phyloP scores from a whole-genome alignment of 768 basidiomycete species.

The Neoboletus brunneissimus region DNA sequence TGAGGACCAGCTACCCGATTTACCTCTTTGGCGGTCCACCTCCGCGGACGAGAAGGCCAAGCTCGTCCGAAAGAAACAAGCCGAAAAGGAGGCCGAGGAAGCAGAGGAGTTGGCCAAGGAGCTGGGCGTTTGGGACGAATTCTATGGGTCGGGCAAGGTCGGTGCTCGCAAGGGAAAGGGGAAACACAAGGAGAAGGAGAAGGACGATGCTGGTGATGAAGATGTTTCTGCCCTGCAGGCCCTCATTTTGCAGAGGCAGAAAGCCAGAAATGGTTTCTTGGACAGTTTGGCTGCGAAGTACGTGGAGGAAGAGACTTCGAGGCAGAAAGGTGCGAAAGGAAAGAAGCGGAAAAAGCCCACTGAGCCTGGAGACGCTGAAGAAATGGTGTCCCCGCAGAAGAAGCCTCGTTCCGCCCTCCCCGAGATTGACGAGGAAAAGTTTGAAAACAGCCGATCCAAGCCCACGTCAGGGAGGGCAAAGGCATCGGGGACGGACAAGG shows the following conservation, averaged over 20 bases:
- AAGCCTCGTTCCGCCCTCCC: constrained; percentile 44
- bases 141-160: constrained; percentile 75
- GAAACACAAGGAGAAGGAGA: constrained; percentile 42
- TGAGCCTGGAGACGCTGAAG: constrained; percentile 35
- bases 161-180: constrained; percentile 55
- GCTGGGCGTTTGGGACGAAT: constrained; percentile 92
- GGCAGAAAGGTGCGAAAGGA: constrained; percentile 43
- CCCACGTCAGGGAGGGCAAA: constrained; percentile 50
- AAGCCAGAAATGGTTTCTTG: constrained; percentile 68
- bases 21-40: constrained; percentile 63
- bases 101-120: constrained; percentile 84
- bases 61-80: constrained; percentile 68
- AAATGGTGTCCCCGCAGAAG: constrained; percentile 47
- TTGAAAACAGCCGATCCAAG: constrained; percentile 56
- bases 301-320: constrained; percentile 32
- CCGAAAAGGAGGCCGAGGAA: constrained; percentile 76
- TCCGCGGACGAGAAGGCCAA: constrained; percentile 79
- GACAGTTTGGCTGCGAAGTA: constrained; percentile 77
- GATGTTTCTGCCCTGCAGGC: constrained; percentile 74
- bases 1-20: constrained; percentile 52
- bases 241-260: constrained; percentile 75
- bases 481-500: constrained; percentile 22
- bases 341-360: constrained; percentile 52
- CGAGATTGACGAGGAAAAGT: constrained; percentile 66
- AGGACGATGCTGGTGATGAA: constrained; percentile 41